Evolutionary conservation across 2,329 filamentous ascomycete species (phyloP), one percentile per base, ranked within the genome.

Genomic region (Domatiomyces globalis): DNA sequence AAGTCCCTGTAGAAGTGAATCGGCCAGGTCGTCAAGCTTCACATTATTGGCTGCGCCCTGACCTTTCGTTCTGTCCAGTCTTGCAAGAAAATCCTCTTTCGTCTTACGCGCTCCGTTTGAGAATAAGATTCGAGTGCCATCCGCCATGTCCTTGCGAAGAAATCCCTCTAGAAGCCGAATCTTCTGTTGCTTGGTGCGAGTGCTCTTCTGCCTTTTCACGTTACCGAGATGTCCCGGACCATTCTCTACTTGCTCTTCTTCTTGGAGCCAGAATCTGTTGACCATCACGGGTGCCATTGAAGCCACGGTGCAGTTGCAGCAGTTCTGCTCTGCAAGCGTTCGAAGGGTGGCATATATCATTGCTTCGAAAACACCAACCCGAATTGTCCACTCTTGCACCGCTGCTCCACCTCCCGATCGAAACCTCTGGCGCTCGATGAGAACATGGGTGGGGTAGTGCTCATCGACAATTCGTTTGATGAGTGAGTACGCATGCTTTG

Each of bases 1-100:
- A 53, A 87, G 73, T 1, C 81, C 87, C 65, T 94, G 87, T 50
- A 92, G 64, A 22, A 92, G 68, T 63, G 82, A 85, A 69, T 94
- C 87, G 0, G 86, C 84, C 48, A 94, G 67, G 69, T 94, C 87
- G 65, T 94, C 87, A 49, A 90, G 66, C 66, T 92, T 92, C n/a
- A 60, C 60, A 19, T 62, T 44, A n/a, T 56, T 54, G 49, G 46
- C 42, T 1, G 20, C 19, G 44, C 47, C 43, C 46, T 18, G 5
- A 12, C 15, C 42, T 48, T 43, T n/a, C 17, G n/a, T 44, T 17
- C n/a, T 42, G 9, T 49, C 39, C 9, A 5, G 27, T 17, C 33
- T 43, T 15, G 8, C 27, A 18, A 43, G 46, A 33, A 50, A 50
- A 1, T 47, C 43, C 27, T 36, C 39, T 43, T 47, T 49, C 27